phyloP scores from a whole-genome alignment of 78 protist species.

The Dictyostelium discoideum region DNA sequence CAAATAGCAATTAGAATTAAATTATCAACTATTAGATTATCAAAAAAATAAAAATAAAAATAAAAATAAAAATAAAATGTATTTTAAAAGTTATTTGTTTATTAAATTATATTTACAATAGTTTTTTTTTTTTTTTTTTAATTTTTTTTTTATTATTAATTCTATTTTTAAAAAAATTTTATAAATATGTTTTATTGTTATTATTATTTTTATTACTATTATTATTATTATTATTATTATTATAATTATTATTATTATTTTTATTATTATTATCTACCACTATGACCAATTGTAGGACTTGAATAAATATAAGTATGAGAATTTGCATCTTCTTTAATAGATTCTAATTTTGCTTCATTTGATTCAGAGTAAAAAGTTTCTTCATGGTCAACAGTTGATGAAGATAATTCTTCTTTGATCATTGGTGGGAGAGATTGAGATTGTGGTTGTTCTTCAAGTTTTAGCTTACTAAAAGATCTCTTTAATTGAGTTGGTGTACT shows the following conservation, averaged over 20 bases:
- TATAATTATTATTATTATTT: not conserved
- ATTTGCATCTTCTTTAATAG: slow-evolving; percentile 5
- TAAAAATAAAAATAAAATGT: not conserved
- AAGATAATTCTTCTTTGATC: not conserved
- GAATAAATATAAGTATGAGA: slow-evolving; percentile 23
- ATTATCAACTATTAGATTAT: not conserved
- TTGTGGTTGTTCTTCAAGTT: not conserved
- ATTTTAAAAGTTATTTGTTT: no score
- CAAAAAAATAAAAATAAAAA: not conserved
- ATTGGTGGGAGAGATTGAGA: not conserved
- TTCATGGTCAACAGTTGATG: not conserved
- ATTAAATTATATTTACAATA: not conserved
- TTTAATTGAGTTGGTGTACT: not conserved
- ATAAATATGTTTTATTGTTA: not conserved
- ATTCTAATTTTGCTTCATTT: slow-evolving; percentile 10
- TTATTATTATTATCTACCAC: not conserved
- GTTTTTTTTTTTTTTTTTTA: not conserved
- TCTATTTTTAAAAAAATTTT: not conserved
- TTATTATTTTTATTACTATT: not conserved
- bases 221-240: not conserved
- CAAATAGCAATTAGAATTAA: not conserved
- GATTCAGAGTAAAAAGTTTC: not conserved
- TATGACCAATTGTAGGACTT: slow-evolving; percentile 16
- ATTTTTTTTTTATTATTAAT: not conserved
- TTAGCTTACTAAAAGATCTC: not conserved